phyloP scores from a whole-genome alignment of 129 eudicot species.

The Lactuca saligna region DNA sequence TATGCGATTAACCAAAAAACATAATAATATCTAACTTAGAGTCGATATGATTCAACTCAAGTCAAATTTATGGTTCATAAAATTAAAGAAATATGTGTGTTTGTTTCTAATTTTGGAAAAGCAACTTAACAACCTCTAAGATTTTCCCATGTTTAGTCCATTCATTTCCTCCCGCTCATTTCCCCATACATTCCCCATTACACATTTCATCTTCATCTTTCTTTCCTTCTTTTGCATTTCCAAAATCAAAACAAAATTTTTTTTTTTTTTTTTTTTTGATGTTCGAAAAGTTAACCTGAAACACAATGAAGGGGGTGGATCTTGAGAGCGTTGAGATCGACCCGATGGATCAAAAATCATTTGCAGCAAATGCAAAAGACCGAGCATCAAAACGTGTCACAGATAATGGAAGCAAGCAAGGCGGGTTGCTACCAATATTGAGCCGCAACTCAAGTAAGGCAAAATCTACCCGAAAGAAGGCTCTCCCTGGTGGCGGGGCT shows the following conservation, averaged over 20 bases:
- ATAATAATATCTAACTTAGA: background rate
- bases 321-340: constrained; percentile 57
- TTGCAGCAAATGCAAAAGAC: constrained; percentile 7
- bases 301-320: constrained; percentile 37
- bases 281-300: constrained; percentile 1
- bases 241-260: constrained; percentile 11
- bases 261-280: background rate
- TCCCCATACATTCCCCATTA: constrained; percentile 16
- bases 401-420: constrained; percentile 24
- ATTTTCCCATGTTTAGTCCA: constrained; percentile 29
- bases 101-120: constrained; percentile 34
- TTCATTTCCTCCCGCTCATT: constrained; percentile 35
- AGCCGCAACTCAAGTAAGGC: constrained; percentile 35
- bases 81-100: background rate
- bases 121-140: constrained; percentile 35
- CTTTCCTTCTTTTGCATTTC: constrained; percentile 31
- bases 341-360: constrained; percentile 20
- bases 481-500: constrained; percentile 21
- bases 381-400: constrained; percentile 22
- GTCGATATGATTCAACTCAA: constrained; percentile 6
- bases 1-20: background rate
- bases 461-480: constrained; percentile 34
- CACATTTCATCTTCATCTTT: constrained; percentile 28
- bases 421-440: constrained; percentile 30
- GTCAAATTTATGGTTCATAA: constrained; percentile 18